Conservation (phyloP, 2,329 filamentous ascomycete genomes). For the Diplodia seriata region DNA sequence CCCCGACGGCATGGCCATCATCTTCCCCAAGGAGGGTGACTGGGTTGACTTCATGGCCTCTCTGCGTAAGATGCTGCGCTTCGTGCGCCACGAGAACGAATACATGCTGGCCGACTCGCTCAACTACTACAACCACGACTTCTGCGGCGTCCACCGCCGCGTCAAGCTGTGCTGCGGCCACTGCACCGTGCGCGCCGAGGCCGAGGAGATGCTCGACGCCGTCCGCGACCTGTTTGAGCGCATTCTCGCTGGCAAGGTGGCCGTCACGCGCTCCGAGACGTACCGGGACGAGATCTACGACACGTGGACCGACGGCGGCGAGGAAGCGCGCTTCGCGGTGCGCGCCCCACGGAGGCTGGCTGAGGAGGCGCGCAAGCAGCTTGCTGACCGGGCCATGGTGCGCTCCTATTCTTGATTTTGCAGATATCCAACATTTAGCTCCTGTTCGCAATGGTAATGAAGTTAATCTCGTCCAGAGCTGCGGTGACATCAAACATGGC, state of each 20-base stretch:
- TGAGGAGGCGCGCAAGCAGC: slow-evolving; percentile 38
- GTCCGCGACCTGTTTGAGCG: slow-evolving; percentile 45
- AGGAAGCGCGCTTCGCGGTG: slow-evolving; percentile 45
- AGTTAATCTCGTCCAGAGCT: not conserved
- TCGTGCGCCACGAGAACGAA: slow-evolving; percentile 38
- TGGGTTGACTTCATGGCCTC: slow-evolving; percentile 93
- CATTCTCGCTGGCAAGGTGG: slow-evolving; percentile 45
- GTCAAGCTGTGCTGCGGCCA: slow-evolving; percentile 48
- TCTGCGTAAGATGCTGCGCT: slow-evolving; percentile 70
- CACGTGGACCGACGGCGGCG: slow-evolving; percentile 46
- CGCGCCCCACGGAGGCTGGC: slow-evolving; percentile 46
- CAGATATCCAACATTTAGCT: not conserved
- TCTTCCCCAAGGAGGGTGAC: slow-evolving; percentile 56
- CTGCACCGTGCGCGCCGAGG: slow-evolving; percentile 48
- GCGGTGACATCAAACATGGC: not conserved
- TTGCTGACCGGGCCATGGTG: slow-evolving; percentile 19
- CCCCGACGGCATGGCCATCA: slow-evolving; percentile 47
- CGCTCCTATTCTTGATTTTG: slow-evolving; percentile 11
- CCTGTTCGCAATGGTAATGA: not conserved
- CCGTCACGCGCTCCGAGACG: slow-evolving; percentile 40
- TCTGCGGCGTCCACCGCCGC: slow-evolving; percentile 36
- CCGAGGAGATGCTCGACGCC: slow-evolving; percentile 46
- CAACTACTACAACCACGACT: slow-evolving; percentile 37
- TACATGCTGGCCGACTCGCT: slow-evolving; percentile 23
- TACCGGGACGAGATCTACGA: slow-evolving; percentile 45